Percentiles rank a stretch among this genome's conserved stretches.
These are phyloP conservation scores for Crepidotus variabilis DNA, from an alignment of 768 basidiomycete species.

Conservation along the genomic window DNA sequence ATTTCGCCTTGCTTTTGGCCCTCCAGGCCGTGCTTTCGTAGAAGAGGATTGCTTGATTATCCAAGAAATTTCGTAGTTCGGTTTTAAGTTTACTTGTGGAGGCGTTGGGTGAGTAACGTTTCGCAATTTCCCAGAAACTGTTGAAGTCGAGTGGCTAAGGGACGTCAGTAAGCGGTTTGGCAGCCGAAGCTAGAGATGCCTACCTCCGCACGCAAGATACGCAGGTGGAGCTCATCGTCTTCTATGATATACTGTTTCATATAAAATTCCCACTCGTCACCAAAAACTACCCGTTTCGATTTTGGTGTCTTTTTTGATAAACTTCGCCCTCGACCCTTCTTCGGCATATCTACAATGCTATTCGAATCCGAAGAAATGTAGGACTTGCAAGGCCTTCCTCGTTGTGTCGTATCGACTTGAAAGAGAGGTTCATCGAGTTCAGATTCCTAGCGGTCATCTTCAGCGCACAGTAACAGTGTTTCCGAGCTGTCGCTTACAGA, in stretches of 20 bases:
- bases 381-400: not conserved
- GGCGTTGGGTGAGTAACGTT: conserved; percentile 22
- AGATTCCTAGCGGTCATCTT: not conserved
- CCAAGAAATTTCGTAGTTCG: conserved; percentile 48
- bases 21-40: not conserved
- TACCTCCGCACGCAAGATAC: conserved; percentile 67
- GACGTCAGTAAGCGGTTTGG: not conserved
- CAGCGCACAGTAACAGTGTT: not conserved
- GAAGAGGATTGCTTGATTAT: conserved; percentile 40
- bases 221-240: conserved; percentile 45
- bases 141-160: conserved; percentile 61
- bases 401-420: not conserved
- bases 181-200: conserved; percentile 4
- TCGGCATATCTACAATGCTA: not conserved
- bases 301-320: conserved; percentile 12
- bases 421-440: not conserved
- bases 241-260: conserved; percentile 39
- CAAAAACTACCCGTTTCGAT: conserved; percentile 18
- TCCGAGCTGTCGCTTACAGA: not conserved
- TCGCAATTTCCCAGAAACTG: conserved; percentile 42
- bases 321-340: conserved; percentile 1
- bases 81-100: conserved; percentile 26
- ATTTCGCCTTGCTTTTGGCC: conserved; percentile 40
- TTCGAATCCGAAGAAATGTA: not conserved
- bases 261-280: conserved; percentile 38